Evolutionary conservation across 2,329 filamentous ascomycete genomes (phyloP), one percentile per base, ranked within the genome.

Genomic region (Pseudopyricularia javanii): DNA sequence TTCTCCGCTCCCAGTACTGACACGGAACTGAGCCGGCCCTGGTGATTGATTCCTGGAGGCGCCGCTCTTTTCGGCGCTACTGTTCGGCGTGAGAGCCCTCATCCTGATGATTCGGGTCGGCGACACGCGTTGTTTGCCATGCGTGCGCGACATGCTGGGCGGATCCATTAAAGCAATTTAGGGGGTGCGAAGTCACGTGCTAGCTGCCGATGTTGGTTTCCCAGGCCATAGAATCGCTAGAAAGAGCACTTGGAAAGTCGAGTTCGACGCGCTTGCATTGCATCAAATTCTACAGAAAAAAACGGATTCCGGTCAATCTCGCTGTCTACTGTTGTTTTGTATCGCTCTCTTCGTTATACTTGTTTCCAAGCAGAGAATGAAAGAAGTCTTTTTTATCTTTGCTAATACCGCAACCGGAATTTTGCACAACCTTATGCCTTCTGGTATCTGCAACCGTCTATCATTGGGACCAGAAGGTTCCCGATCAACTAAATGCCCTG

Each of bases 1-100:
- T 20, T 63, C 53, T n/a, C 57, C 58, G 22, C 57, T 57, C 26
- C 59, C 57, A 43, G 57, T 57, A 51, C 58, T 62, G 5, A 58
- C 55, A 11, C 63, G 57, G 35, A 64, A 63, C 20, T 57, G 57
- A 35, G 33, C 40, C 17, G 40, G 24, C 24, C 40, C 22, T 12
- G 40, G 40, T 12, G 32, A 37, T 40, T 50, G 49, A 37, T 28
- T 28, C 15, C 49, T 40, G 20, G 20, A 20, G 33, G 48, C 22
- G n/a, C 33, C 48, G 12, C 32, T 40, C 32, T 50, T 49, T 26
- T 45, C 40, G 40, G 20, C 40, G 40, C 24, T 20, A 20, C 24
- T 45, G 40, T 45, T 45, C 40, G 40, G 40, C 40, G 40, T 45
- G 17, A 45, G 40, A 45, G 40, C 40, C 40, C 40, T 17, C 40